phyloP scores from a whole-genome alignment of 2,329 filamentous ascomycete genomes.

The Torrubiellomyces zombiae region DNA sequence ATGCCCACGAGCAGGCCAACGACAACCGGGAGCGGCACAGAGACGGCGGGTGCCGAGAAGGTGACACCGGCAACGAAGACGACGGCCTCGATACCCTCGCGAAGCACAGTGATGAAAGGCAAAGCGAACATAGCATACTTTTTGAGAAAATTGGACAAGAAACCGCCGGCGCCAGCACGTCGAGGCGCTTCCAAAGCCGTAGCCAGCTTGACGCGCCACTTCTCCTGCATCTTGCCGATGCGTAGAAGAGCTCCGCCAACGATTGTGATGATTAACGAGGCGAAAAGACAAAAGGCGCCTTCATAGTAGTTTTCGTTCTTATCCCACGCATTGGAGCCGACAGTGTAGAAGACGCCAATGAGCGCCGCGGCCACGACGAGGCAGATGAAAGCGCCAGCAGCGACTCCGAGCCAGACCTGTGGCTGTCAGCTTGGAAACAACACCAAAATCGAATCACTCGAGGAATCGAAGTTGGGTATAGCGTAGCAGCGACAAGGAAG shows the following conservation, averaged over 20 bases:
- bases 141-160: conserved; percentile 48
- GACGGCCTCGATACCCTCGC: conserved; percentile 74
- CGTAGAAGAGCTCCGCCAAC: conserved; percentile 69
- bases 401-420: conserved; percentile 47
- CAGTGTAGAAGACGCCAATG: conserved; percentile 55
- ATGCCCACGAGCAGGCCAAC: conserved; percentile 52
- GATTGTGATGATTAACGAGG: conserved; percentile 62
- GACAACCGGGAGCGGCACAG: conserved; percentile 64
- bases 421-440: no score
- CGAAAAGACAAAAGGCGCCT: conserved; percentile 59
- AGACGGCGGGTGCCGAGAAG: conserved; percentile 54
- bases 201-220: conserved; percentile 73
- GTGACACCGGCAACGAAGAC: conserved; percentile 77
- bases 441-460: no score
- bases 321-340: conserved; percentile 51
- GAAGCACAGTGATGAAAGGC: conserved; percentile 74
- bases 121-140: conserved; percentile 77
- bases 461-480: conserved; percentile 5
- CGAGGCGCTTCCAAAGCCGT: conserved; percentile 43
- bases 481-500: conserved; percentile 18
- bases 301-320: conserved; percentile 64
- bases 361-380: conserved; percentile 47
- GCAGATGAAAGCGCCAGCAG: conserved; percentile 45
- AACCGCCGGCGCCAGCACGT: conserved; percentile 24
- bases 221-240: conserved; percentile 67